These are phyloP conservation scores for Barnettozyma populi DNA, from an alignment of 805 yeast genomes.

Conservation along the genomic window DNA sequence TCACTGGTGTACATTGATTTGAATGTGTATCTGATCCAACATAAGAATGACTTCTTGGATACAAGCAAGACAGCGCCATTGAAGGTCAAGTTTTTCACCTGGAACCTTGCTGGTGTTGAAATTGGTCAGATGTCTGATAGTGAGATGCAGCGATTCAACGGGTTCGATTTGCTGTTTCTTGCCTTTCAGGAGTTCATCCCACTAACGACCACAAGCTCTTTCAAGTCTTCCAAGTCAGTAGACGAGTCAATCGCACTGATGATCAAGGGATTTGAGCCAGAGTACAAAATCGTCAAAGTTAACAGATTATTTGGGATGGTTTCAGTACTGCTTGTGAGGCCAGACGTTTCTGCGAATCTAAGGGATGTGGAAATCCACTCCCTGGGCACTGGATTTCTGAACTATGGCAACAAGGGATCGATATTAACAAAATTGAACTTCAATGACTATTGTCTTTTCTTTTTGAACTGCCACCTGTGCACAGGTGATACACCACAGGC, in stretches of 20 bases:
- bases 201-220: constrained; percentile 31
- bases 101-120: constrained; percentile 34
- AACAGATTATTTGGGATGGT: constrained; percentile 50
- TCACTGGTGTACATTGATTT: constrained; percentile 8
- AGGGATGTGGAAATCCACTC: constrained; percentile 34
- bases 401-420: constrained; percentile 64
- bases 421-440: constrained; percentile 37
- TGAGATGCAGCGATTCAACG: constrained; percentile 2
- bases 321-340: constrained; percentile 37
- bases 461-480: constrained; percentile 49
- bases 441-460: constrained; percentile 19
- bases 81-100: constrained; percentile 29
- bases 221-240: constrained; percentile 28
- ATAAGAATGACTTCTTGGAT: constrained; percentile 17
- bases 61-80: constrained; percentile 10
- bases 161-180: constrained; percentile 34
- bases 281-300: constrained; percentile 34
- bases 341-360: constrained; percentile 33
- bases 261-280: constrained; percentile 5
- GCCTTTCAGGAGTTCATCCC: constrained; percentile 49
- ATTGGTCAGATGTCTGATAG: constrained; percentile 17
- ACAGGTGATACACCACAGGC: constrained; percentile 41
- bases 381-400: constrained; percentile 52
- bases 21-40: constrained; percentile 14
- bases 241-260: constrained; percentile 8